These are phyloP conservation scores for Colletotrichum agaves DNA, from an alignment of 2,329 filamentous ascomycete species.

Conservation along the genomic window DNA sequence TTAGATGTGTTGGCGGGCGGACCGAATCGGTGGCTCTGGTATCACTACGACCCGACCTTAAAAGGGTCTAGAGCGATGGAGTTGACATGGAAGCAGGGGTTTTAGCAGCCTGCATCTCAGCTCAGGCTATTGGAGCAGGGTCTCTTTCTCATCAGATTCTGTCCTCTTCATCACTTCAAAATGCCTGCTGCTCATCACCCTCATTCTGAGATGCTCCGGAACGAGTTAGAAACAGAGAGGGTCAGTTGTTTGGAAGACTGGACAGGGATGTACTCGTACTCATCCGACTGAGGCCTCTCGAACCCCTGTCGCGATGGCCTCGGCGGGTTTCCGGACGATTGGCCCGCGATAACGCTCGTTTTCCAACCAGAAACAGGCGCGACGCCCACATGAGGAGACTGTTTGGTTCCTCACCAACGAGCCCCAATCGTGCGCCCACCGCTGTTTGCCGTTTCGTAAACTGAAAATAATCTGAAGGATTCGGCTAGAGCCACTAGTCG, in stretches of 20 bases:
- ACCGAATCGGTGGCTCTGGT: constrained; percentile 32
- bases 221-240: background rate
- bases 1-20: constrained; percentile 22
- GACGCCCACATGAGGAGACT: constrained; percentile 15
- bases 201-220: background rate
- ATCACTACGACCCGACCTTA: constrained; percentile 5
- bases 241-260: background rate
- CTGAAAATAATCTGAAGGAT: constrained; percentile 18
- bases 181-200: background rate
- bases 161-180: background rate
- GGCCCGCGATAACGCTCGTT: constrained; percentile 27
- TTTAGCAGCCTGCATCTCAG: background rate
- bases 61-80: constrained; percentile 25
- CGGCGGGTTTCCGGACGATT: constrained; percentile 26
- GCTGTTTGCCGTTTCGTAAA: background rate
- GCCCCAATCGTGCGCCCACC: constrained; percentile 4
- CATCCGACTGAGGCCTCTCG: background rate
- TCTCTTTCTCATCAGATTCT: constrained; percentile 5
- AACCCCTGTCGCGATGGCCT: constrained; percentile 25
- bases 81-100: constrained; percentile 1
- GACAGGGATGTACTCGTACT: background rate
- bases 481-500: constrained; percentile 17
- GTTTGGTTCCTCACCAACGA: background rate
- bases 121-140: constrained; percentile 6
- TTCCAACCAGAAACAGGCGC: constrained; percentile 15